Conservation (phyloP, 768 basidiomycete species). For the Hypholoma sublateritium region DNA sequence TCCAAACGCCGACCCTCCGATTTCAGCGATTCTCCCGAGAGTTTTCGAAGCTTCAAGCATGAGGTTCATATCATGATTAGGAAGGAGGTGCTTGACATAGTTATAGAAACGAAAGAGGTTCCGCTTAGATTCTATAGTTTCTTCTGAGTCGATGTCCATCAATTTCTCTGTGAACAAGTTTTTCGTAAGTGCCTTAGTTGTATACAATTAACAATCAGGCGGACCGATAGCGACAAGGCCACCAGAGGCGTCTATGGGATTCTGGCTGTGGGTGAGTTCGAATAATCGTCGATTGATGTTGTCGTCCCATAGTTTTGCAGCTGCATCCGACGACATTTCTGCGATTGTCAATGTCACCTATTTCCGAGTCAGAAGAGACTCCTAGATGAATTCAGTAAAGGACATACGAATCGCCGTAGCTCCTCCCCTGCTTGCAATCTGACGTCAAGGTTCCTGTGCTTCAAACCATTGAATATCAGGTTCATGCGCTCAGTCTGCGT, state of each 20-base stretch:
- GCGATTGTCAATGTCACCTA: conserved; percentile 74
- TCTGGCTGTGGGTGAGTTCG: conserved; percentile 81
- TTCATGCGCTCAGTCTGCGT: conserved; percentile 62
- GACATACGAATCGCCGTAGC: conserved; percentile 69
- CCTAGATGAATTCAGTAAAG: conserved; percentile 2
- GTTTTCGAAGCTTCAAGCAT: conserved; percentile 96
- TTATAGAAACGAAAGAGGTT: conserved; percentile 87
- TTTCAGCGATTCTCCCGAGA: conserved; percentile 81
- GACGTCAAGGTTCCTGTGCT: conserved; percentile 61
- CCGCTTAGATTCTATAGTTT: conserved; percentile 76
- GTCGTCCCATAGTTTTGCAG: conserved; percentile 84
- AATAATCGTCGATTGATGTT: conserved; percentile 78
- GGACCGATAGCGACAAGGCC: conserved; percentile 86
- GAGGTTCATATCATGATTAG: conserved; percentile 87
- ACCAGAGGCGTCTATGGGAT: conserved; percentile 77
- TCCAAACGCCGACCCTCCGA: conserved; percentile 81
- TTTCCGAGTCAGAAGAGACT: conserved; percentile 11
- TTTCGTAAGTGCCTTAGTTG: not conserved
- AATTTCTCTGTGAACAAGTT: conserved; percentile 54
- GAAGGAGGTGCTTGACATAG: conserved; percentile 91
- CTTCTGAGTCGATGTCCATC: conserved; percentile 74
- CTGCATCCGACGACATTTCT: conserved; percentile 81
- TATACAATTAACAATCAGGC: conserved; percentile 14
- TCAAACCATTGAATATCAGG: conserved; percentile 67
- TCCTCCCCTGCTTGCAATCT: conserved; percentile 71